These are phyloP conservation scores for Maudiozyma turicensis DNA, from an alignment of 805 yeast genomes.

Conservation along the genomic window DNA sequence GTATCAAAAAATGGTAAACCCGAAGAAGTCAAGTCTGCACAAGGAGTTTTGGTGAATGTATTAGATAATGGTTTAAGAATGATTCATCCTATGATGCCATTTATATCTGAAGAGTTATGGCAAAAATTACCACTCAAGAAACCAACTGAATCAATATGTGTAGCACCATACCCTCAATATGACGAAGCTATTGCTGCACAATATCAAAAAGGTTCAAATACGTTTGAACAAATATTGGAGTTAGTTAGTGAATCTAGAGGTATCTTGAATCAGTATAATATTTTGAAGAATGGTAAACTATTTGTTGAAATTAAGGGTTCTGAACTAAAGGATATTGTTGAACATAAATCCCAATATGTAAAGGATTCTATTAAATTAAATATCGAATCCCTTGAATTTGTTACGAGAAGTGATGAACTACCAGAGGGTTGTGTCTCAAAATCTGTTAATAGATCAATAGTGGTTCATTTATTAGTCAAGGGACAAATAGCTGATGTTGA, in stretches of 20 bases:
- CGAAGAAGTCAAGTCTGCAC: constrained; percentile 73
- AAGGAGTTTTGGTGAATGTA: constrained; percentile 82
- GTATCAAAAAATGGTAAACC: constrained; percentile 79
- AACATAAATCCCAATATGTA: constrained; percentile 37
- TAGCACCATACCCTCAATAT: constrained; percentile 68
- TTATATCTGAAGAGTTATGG: constrained; percentile 94
- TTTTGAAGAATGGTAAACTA: constrained; percentile 76
- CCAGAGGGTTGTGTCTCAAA: constrained; percentile 87
- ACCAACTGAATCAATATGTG: constrained; percentile 55
- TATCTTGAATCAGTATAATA: constrained; percentile 76
- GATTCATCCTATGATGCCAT: constrained; percentile 98
- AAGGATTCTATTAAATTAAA: constrained; percentile 68
- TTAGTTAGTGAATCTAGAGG: constrained; percentile 87
- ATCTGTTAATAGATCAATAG: constrained; percentile 66
- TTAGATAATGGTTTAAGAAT: constrained; percentile 79
- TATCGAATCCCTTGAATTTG: constrained; percentile 59
- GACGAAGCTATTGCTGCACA: constrained; percentile 45
- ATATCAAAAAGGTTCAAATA: constrained; percentile 44
- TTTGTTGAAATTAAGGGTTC: constrained; percentile 52
- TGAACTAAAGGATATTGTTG: constrained; percentile 46
- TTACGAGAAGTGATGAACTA: constrained; percentile 40
- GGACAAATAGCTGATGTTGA: constrained; percentile 81
- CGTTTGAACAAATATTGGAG: constrained; percentile 72
- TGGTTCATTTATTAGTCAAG: constrained; percentile 81
- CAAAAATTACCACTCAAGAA: constrained; percentile 86